Percentiles rank a stretch among this genome's conserved stretches.
Evolutionary conservation across 129 eudicot genomes (phyloP).

Genomic region (Scalesia atractyloides): DNA sequence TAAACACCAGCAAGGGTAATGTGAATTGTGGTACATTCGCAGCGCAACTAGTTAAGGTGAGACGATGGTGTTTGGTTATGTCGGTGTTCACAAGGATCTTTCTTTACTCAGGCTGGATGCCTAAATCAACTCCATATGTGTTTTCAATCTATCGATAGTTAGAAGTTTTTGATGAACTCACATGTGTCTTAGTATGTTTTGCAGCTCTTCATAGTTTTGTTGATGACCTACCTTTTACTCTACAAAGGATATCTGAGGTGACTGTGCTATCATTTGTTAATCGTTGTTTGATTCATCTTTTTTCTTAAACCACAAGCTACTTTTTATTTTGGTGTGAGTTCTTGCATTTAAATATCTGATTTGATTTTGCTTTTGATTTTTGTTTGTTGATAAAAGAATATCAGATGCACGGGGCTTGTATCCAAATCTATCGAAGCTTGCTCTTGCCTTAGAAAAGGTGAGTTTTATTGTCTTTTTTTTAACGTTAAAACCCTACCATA

Average conservation of each 20-base stretch:
- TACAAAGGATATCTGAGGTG: constrained; percentile 95
- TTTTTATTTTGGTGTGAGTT: not conserved
- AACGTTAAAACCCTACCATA: not conserved
- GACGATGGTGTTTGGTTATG: no score
- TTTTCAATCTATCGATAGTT: no score
- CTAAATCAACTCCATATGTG: no score
- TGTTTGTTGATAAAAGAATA: constrained; percentile 44
- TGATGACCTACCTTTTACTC: constrained; percentile 94
- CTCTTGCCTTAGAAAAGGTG: constrained; percentile 94
- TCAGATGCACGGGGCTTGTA: constrained; percentile 65
- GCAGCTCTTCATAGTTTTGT: constrained; percentile 78
- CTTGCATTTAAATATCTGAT: not conserved
- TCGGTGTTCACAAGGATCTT: no score
- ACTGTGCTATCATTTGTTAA: constrained; percentile 12
- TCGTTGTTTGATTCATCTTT: not conserved
- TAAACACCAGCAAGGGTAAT: no score
- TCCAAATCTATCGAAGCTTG: constrained; percentile 86
- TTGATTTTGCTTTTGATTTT: not conserved
- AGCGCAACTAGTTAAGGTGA: no score
- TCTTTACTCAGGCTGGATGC: no score
- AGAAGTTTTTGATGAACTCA: no score
- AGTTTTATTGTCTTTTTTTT: not conserved
- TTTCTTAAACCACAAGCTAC: not conserved
- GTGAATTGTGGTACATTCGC: no score
- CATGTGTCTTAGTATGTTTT: constrained; percentile 23